Base-by-base conservation (phyloP, 1,139 yeast genomes). In the Lodderomyces elongisporus region DNA sequence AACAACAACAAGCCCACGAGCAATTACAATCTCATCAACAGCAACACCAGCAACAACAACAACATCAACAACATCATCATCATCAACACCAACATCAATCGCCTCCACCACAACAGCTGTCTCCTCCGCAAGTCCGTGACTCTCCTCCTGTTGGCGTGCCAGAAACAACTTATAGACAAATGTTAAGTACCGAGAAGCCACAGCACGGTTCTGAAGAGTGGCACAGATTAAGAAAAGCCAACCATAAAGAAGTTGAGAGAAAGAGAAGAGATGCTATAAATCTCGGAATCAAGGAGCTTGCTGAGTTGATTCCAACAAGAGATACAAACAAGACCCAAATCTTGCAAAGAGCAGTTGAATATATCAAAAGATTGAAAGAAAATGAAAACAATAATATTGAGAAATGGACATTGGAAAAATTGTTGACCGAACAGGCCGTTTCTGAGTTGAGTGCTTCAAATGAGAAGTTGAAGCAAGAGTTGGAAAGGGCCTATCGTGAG, bases 161-260 rank as follows among this genome's bases (percentile, higher is more conserved):
- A 10, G 26, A 24, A 13, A 13, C 26, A 7, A n/a, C 26, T 24
- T 24, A 24, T n/a, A 9, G 26, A 13, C 26, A 7, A 10, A 7
- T n/a, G 14, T 10, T 24, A 24, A n/a, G 8, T 13, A 7, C 14
- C 7, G 26, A 24, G 33, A 69, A 67, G 56, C 79, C 69, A 48
- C 66, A 50, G 49, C 84, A 78, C 36, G 87, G 87, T 8, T 64
- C 85, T 14, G 93, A 83, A 20, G 96, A 85, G 57, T 88, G 96
- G 95, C 89, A 83, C 54, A 75, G 75, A 46, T 75, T 77, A 54
- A 77, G 96, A 48, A 80, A 85, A 49, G 85, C 85, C 48, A 89
- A 87, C 58, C 99, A 91, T 65, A 91, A 91, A 60, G 98, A 93
- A 61, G 98, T 91, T 20, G 99, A 91, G 63, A 76, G 96, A 52